These are phyloP conservation scores for Begonia masoniana DNA, from an alignment of 306 rosid genomes.

Conservation along the genomic window DNA sequence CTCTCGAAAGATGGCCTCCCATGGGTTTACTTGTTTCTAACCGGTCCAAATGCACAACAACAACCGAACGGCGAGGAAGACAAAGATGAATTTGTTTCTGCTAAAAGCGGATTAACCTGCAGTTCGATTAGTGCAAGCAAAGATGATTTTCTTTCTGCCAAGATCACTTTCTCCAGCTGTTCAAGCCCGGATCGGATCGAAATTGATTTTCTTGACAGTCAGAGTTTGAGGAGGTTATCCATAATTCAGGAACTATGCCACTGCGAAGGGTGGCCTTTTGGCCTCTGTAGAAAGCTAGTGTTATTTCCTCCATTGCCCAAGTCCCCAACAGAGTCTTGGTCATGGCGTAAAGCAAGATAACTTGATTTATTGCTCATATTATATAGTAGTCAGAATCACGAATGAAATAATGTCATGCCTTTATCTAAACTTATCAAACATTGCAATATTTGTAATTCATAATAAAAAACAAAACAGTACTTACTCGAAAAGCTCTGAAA, in stretches of 20 bases:
- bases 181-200: slow-evolving; percentile 54
- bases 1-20: slow-evolving; percentile 35
- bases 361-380: slow-evolving; percentile 5
- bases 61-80: slow-evolving; percentile 26
- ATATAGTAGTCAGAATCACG: neutral
- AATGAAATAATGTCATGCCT: no score
- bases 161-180: slow-evolving; percentile 54
- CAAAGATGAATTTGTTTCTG: slow-evolving; percentile 56
- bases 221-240: slow-evolving; percentile 39
- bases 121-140: no score
- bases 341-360: slow-evolving; percentile 38
- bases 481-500: no score
- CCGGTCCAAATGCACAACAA: no score
- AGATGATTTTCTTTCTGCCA: slow-evolving; percentile 47
- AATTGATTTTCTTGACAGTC: slow-evolving; percentile 11
- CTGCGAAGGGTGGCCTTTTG: slow-evolving; percentile 96
- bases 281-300: slow-evolving; percentile 65
- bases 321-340: slow-evolving; percentile 72
- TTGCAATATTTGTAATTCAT: no score
- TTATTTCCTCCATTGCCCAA: slow-evolving; percentile 94
- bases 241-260: slow-evolving; percentile 63
- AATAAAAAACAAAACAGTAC: no score
- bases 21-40: no score
- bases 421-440: no score
- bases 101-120: slow-evolving; percentile 45